These are phyloP conservation scores for Ganoderma meredithae DNA, from an alignment of 1,284 basidiomycete genomes.

Conservation along the genomic window DNA sequence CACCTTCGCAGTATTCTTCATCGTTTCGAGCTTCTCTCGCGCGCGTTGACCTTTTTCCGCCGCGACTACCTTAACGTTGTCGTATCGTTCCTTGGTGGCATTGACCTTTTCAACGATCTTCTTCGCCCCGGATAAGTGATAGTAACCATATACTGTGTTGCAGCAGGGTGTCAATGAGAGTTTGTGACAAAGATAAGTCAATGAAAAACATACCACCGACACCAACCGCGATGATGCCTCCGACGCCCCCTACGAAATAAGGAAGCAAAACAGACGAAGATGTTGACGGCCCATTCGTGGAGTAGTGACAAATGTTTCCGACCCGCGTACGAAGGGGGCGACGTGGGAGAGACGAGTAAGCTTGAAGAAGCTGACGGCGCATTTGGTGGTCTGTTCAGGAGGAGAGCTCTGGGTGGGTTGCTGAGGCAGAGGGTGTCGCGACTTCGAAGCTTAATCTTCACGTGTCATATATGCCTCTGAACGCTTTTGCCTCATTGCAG, in stretches of 20 bases:
- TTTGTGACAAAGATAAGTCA: neutral
- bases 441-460: neutral
- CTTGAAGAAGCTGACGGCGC: neutral
- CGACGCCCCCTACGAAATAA: slow-evolving; percentile 11
- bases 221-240: slow-evolving; percentile 7
- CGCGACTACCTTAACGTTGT: slow-evolving; percentile 18
- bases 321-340: neutral
- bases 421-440: neutral
- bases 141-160: slow-evolving; percentile 28
- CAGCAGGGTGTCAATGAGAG: neutral
- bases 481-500: neutral
- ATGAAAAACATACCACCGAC: slow-evolving; percentile 2
- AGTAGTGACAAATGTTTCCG: neutral
- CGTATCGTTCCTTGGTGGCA: slow-evolving; percentile 21
- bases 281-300: neutral
- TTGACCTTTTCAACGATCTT: slow-evolving; percentile 19
- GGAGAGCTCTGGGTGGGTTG: no score
- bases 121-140: slow-evolving; percentile 30
- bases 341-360: neutral
- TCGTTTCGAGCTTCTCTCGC: slow-evolving; percentile 13
- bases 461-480: neutral
- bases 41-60: slow-evolving; percentile 16
- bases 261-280: slow-evolving; percentile 1
- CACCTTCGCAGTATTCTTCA: slow-evolving; percentile 10
- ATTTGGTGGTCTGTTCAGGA: neutral